Percentiles rank a stretch among this genome's conserved stretches.
Conservation (phyloP, 129 eudicot species). For the Chrysanthemum lavandulifolium region DNA sequence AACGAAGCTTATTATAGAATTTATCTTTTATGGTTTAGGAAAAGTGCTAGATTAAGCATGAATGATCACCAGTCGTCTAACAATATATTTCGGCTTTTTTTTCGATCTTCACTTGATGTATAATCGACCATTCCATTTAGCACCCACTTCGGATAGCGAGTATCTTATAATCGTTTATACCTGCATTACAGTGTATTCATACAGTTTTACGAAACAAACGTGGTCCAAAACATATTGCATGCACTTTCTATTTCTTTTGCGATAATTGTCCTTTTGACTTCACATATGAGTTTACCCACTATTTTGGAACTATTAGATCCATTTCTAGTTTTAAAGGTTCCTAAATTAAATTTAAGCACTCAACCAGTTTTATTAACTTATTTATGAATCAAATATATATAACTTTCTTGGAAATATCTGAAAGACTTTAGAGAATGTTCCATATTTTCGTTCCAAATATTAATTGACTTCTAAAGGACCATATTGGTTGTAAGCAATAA, state of each 20-base stretch:
- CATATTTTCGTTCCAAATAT: not conserved
- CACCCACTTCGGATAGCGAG: no score
- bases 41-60: no score
- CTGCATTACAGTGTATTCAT: not conserved
- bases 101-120: no score
- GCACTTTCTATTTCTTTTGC: not conserved
- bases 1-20: no score
- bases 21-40: no score
- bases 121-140: no score
- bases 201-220: not conserved
- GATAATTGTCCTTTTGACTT: slow-evolving; percentile 18
- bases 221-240: not conserved
- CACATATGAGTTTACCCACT: not conserved
- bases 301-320: no score
- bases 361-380: not conserved
- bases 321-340: no score
- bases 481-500: not conserved
- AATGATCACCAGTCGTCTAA: no score
- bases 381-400: not conserved
- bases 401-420: not conserved
- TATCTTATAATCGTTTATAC: not conserved
- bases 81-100: no score
- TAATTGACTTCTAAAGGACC: not conserved
- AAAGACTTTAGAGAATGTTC: not conserved
- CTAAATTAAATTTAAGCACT: no score